These are phyloP conservation scores for Bipolaris cookei DNA, from an alignment of 2,329 filamentous ascomycete species.

Conservation along the genomic window DNA sequence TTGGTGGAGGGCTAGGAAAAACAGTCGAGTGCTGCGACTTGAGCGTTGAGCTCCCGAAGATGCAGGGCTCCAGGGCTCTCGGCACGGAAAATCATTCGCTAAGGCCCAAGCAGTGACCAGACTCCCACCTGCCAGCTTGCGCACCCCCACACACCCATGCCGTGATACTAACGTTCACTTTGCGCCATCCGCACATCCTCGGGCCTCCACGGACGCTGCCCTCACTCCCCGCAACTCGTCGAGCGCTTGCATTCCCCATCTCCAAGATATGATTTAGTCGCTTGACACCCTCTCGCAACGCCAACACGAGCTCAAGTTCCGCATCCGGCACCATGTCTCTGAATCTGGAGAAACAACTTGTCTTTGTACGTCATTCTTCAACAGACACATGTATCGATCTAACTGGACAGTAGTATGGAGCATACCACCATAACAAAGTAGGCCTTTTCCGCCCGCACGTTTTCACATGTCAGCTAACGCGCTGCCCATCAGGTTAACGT, in stretches of 20 bases:
- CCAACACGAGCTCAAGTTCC: conserved; percentile 36
- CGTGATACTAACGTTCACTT: conserved; percentile 33
- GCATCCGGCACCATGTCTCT: conserved; percentile 59
- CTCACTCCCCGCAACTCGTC: conserved; percentile 9
- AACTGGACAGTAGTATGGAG: conserved; percentile 69
- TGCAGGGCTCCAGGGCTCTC: conserved; percentile 13
- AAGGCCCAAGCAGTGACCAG: conserved; percentile 16
- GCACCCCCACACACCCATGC: conserved; percentile 33
- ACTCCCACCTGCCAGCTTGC: conserved; percentile 29
- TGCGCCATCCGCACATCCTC: conserved; percentile 26
- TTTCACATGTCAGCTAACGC: conserved; percentile 33
- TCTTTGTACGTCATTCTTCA: conserved; percentile 68
- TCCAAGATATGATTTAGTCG: conserved; percentile 39
- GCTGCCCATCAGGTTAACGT: conserved; percentile 67
- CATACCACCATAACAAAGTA: conserved; percentile 79
- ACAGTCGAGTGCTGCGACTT: conserved; percentile 17
- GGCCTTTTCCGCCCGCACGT: conserved; percentile 21
- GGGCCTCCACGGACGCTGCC: conserved; percentile 24
- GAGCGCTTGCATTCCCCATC: conserved; percentile 6
- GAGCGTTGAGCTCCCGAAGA: conserved; percentile 11
- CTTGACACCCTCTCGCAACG: conserved; percentile 27
- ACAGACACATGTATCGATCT: conserved; percentile 12
- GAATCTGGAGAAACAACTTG: conserved; percentile 80
- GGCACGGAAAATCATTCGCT: conserved; percentile 30
- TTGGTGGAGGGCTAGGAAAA: conserved; percentile 19